phyloP scores from a whole-genome alignment of 345 rosid genomes.

The Heritiera fomes region DNA sequence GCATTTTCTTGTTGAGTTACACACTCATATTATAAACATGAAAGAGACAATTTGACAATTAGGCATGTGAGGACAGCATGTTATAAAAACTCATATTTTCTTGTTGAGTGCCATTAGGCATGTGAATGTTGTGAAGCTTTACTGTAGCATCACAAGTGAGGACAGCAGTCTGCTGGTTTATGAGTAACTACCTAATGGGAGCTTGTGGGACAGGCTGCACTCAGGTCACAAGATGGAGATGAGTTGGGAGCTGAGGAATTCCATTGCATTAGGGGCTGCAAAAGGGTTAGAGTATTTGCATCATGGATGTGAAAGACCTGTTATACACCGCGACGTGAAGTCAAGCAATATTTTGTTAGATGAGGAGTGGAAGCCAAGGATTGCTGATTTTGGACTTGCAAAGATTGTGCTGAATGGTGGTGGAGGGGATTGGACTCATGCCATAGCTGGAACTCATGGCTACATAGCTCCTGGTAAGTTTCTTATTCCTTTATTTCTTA shows the following conservation, averaged over 20 bases:
- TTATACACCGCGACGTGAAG: conserved; percentile 84
- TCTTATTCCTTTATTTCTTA: not conserved
- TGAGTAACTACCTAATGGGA: conserved; percentile 77
- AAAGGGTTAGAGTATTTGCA: conserved; percentile 85
- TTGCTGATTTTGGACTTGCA: conserved; percentile 91
- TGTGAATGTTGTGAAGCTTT: conserved; percentile 82
- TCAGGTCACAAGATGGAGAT: conserved; percentile 48
- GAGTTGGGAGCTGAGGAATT: conserved; percentile 68
- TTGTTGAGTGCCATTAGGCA: conserved; percentile 69
- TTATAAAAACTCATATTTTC: no score
- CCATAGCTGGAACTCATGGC: conserved; percentile 76
- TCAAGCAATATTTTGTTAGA: conserved; percentile 86
- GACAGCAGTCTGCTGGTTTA: conserved; percentile 85
- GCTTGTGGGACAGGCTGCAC: conserved; percentile 87
- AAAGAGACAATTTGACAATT: no score
- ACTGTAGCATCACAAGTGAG: conserved; percentile 81
- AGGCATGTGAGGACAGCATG: no score
- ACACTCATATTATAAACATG: no score
- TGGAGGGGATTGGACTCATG: conserved; percentile 50
- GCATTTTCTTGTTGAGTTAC: no score
- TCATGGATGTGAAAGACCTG: conserved; percentile 70
- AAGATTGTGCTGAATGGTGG: conserved; percentile 56
- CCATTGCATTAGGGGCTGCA: conserved; percentile 77
- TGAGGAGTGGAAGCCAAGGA: conserved; percentile 75
- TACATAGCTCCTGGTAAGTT: conserved; percentile 90